These are phyloP conservation scores for Carex scoparia DNA, from an alignment of 176 grass and related monocot genomes.

Conservation along the genomic window DNA sequence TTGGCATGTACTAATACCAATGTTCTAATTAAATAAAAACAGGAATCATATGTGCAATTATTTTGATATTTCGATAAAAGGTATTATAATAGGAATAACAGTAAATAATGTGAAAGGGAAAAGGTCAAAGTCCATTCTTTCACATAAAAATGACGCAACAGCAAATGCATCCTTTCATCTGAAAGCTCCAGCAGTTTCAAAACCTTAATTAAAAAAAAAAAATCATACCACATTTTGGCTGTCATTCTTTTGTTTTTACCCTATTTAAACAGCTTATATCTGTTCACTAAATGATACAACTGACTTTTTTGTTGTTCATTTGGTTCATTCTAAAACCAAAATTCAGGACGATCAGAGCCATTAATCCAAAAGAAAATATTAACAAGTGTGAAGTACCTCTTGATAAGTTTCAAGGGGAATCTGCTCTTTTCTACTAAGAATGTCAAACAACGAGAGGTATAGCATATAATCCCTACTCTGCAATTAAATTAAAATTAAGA, in stretches of 20 bases:
- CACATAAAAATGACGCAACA: neutral
- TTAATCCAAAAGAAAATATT: neutral
- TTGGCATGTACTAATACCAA: neutral
- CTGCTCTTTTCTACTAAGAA: slow-evolving; percentile 42
- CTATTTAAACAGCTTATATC: neutral
- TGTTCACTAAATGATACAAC: neutral
- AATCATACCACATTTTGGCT: neutral
- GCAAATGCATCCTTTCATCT: neutral
- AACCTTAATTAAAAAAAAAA: neutral
- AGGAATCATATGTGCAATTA: neutral
- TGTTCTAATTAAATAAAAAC: neutral
- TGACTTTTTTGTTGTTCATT: neutral
- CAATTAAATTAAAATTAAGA: slow-evolving; percentile 3
- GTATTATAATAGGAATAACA: neutral
- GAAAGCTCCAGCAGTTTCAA: neutral
- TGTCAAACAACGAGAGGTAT: slow-evolving; percentile 52
- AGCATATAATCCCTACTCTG: slow-evolving; percentile 59
- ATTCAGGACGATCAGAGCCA: neutral
- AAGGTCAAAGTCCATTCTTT: neutral
- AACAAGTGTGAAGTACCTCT: slow-evolving; percentile 28
- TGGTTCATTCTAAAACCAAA: neutral
- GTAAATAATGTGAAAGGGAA: neutral
- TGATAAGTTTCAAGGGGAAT: slow-evolving; percentile 53
- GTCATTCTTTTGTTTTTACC: neutral
- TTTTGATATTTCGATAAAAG: neutral